A percentile compares a stretch with the other conserved stretches of the same genome.
Evolutionary conservation across 2,329 filamentous ascomycete species (phyloP).

Genomic region (Talaromyces sp.): DNA sequence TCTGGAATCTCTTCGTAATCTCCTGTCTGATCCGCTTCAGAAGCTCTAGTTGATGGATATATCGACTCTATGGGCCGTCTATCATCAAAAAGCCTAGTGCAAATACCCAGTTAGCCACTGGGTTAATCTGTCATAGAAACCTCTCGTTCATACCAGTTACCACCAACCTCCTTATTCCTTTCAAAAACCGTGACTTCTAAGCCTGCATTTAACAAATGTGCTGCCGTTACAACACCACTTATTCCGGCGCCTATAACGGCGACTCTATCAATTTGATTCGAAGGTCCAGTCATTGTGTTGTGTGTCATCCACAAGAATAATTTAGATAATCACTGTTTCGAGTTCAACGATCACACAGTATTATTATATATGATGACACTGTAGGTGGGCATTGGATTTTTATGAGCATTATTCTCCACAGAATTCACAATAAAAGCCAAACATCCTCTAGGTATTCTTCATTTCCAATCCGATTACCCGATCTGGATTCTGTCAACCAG

Average conservation of each 20-base stretch:
- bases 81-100: constrained; percentile 48
- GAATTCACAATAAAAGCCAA: neutral
- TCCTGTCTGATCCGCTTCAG: constrained; percentile 3
- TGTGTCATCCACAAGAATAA: neutral
- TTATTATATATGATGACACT: neutral
- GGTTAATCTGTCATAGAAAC: no score
- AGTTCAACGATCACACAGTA: neutral
- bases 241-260: constrained; percentile 51
- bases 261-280: constrained; percentile 22
- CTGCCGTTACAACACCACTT: constrained; percentile 45
- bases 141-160: constrained; percentile 46
- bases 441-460: neutral
- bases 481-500: no score
- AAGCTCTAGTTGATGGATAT: constrained; percentile 37
- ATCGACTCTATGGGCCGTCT: constrained; percentile 44
- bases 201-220: constrained; percentile 43
- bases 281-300: neutral
- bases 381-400: neutral
- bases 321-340: neutral
- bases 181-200: constrained; percentile 53
- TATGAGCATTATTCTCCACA: neutral
- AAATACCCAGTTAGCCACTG: neutral
- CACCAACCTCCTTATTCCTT: constrained; percentile 48
- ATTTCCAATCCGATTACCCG: neutral
- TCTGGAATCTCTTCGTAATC: constrained; percentile 3